A percentile compares a stretch with the other conserved stretches of the same genome.
Conservation (phyloP, 2,329 filamentous ascomycete genomes). For the Amesomyces nigricolor region DNA sequence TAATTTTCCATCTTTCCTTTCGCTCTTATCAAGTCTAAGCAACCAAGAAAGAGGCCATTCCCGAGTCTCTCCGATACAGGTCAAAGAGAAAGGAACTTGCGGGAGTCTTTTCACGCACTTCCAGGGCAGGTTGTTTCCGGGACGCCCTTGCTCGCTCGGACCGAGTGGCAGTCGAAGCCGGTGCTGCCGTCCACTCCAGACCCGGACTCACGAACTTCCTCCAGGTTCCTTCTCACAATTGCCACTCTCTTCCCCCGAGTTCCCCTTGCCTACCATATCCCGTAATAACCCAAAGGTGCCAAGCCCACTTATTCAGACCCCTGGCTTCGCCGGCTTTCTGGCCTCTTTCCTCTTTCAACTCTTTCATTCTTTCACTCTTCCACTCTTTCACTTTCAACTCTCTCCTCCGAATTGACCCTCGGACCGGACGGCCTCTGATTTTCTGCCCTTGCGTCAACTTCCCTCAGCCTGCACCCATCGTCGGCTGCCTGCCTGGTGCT, state of each 20-base stretch:
- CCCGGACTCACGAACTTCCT: background rate
- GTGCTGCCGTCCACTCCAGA: background rate
- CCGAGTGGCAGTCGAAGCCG: background rate
- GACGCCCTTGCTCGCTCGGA: constrained; percentile 4
- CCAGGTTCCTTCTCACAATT: background rate
- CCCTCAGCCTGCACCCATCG: background rate
- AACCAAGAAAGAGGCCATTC: too few species aligned
- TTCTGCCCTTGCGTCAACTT: background rate
- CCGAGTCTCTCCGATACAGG: too few species aligned
- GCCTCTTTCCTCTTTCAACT: background rate
- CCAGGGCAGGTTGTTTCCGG: background rate
- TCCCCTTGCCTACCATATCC: background rate
- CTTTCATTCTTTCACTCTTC: background rate
- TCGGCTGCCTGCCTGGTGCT: background rate
- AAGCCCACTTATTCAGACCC: constrained; percentile 6
- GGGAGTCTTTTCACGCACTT: background rate
- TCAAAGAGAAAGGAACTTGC: constrained; percentile 1
- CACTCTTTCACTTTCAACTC: background rate
- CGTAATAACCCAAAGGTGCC: background rate
- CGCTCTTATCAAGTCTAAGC: too few species aligned
- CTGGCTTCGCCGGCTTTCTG: background rate
- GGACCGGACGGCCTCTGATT: background rate
- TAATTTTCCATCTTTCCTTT: too few species aligned
- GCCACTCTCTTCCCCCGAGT: background rate
- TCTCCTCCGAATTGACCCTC: background rate